Conservation (phyloP, 2,329 filamentous ascomycete species). For the Nectriaceae sp. region DNA sequence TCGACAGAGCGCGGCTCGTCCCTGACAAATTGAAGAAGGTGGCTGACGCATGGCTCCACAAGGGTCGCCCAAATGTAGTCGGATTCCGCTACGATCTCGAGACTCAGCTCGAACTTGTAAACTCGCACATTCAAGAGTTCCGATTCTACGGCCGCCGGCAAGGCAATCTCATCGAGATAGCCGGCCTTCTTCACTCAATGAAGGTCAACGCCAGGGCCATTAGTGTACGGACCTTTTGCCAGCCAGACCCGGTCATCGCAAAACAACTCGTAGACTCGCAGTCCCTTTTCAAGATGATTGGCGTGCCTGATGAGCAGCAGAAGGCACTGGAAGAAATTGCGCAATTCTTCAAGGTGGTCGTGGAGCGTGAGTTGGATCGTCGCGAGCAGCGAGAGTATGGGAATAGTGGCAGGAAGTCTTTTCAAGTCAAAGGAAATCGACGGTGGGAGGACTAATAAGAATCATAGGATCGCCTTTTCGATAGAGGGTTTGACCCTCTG, state of each 20-base stretch:
- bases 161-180: constrained; percentile 43
- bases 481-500: too few relatives aligned
- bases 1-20: constrained; percentile 56
- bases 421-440: too few relatives aligned
- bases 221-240: constrained; percentile 57
- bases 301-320: constrained; percentile 45
- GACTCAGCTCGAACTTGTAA: constrained; percentile 59
- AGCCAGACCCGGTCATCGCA: constrained; percentile 58
- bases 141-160: constrained; percentile 54
- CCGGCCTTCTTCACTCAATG: constrained; percentile 53
- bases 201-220: constrained; percentile 54
- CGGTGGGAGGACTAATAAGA: too few relatives aligned
- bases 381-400: constrained; percentile 26
- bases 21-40: constrained; percentile 53
- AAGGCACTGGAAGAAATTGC: constrained; percentile 51
- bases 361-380: constrained; percentile 46
- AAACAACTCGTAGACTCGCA: constrained; percentile 59
- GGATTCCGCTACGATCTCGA: constrained; percentile 62
- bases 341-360: constrained; percentile 55
- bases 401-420: constrained; percentile 8
- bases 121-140: constrained; percentile 52
- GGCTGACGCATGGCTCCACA: constrained; percentile 52
- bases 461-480: too few relatives aligned
- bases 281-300: constrained; percentile 51
- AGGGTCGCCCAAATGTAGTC: constrained; percentile 55